Conservation (phyloP, 768 basidiomycete genomes). For the Lentinula lateritia region DNA sequence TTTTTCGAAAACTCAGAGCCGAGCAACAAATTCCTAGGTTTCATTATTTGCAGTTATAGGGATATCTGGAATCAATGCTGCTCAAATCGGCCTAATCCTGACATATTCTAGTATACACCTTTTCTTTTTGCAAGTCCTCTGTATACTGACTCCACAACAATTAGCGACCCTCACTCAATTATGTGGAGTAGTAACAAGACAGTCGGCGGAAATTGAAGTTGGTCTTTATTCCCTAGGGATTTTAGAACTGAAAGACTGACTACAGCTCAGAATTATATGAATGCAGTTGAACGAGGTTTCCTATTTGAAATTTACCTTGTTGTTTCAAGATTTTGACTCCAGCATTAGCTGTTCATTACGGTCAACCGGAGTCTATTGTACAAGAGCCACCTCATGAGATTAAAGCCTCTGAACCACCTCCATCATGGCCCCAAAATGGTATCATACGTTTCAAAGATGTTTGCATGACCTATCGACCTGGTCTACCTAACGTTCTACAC, state of each 20-base stretch:
- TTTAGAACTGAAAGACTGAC: neutral
- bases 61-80: conserved; percentile 52
- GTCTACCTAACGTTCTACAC: conserved; percentile 65
- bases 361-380: conserved; percentile 37
- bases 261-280: conserved; percentile 50
- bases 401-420: conserved; percentile 43
- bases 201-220: conserved; percentile 63
- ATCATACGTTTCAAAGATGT: conserved; percentile 57
- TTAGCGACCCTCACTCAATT: conserved; percentile 46
- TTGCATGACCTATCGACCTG: conserved; percentile 59
- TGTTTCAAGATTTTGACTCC: neutral
- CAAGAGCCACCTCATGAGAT: conserved; percentile 67
- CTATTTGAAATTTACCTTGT: neutral
- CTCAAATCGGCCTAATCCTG: conserved; percentile 67
- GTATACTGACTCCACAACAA: neutral
- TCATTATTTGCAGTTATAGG: conserved; percentile 59
- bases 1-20: neutral
- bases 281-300: conserved; percentile 55
- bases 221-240: neutral
- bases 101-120: conserved; percentile 50
- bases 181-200: conserved; percentile 52
- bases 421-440: conserved; percentile 61
- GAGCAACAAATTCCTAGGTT: conserved; percentile 31
- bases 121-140: neutral
- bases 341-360: conserved; percentile 46